phyloP scores from a whole-genome alignment of 2,329 filamentous ascomycete species.

The Cercospora nicotianae region DNA sequence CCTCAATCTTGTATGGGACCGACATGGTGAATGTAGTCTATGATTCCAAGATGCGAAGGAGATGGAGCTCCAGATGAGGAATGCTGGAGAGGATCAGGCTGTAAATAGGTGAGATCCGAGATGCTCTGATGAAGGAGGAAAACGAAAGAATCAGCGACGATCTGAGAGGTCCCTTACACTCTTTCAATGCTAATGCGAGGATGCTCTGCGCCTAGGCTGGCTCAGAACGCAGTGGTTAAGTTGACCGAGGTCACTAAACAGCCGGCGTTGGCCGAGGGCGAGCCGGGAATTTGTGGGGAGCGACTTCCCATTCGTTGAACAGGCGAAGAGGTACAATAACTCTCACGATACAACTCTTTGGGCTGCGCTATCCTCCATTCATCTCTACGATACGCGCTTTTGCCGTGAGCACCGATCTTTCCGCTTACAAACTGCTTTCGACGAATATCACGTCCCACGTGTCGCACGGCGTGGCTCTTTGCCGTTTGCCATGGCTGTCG shows the following conservation, averaged over 20 bases:
- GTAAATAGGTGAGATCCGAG: background rate
- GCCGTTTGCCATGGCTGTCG: background rate
- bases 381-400: constrained; percentile 1
- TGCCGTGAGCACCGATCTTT: background rate
- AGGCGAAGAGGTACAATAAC: background rate
- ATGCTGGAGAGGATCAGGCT: background rate
- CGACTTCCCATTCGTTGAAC: background rate
- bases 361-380: background rate
- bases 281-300: background rate
- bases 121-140: constrained; percentile 1
- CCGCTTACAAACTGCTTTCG: background rate
- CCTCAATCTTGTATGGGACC: constrained; percentile 40
- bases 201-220: background rate
- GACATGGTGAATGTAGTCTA: constrained; percentile 34
- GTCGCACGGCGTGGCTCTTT: background rate
- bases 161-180: constrained; percentile 10
- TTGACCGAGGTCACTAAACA: constrained; percentile 2
- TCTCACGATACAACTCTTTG: background rate
- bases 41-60: background rate
- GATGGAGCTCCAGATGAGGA: background rate
- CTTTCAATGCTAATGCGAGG: background rate
- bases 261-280: constrained; percentile 2
- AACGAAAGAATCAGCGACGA: background rate
- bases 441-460: background rate
- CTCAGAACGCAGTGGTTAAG: background rate